Evolutionary conservation across 768 basidiomycete species (phyloP), one percentile per base, ranked within the genome.

Genomic region (Lactarius akahatsu): DNA sequence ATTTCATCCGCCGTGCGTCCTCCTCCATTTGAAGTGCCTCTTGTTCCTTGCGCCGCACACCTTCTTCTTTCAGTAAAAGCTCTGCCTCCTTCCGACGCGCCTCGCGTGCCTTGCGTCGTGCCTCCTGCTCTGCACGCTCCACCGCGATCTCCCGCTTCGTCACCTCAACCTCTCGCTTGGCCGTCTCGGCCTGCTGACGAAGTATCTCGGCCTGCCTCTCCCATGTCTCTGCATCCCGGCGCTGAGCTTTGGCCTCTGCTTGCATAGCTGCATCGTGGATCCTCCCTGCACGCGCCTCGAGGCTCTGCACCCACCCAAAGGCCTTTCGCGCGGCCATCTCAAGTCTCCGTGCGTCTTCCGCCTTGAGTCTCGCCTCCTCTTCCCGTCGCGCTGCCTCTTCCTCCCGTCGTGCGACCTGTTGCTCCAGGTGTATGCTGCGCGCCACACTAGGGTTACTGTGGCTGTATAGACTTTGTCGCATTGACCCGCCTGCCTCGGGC

Each of bases 261-360:
- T 41, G n/a, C 58, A 65, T 60, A 16, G 59, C 59, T 40, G 40
- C 58, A 9, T 65, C 52, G 64, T 65, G 64, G 34, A 65, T 65
- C 6, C 52, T 40, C 30, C 58, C 64, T 9, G 55, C 64, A 8
- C 59, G 57, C 23, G 64, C 64, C n/a, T 65, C 64, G 40, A 65
- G 59, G n/a, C 40, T 26, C 20, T 60, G 64, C 47, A 65, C 64
- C 58, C 50, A 65, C 1, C n/a, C 59, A 52, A 65, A 65, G 16
- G 64, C 64, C 50, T 54, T 55, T 38, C 59, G 64, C 50, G 64
- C 64, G 28, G 64, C 64, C 58, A 60, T 65, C 52, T 65, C 64
- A 23, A 65, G 64, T 2, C 50, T 26, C 30, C 59, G 64, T 4
- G 64, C 59, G 8, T 65, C 64, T 10, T 55, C 52, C 16, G 60